These are phyloP conservation scores for Tilletiopsis washingtonensis DNA, from an alignment of 1,284 basidiomycete species.

Conservation along the genomic window DNA sequence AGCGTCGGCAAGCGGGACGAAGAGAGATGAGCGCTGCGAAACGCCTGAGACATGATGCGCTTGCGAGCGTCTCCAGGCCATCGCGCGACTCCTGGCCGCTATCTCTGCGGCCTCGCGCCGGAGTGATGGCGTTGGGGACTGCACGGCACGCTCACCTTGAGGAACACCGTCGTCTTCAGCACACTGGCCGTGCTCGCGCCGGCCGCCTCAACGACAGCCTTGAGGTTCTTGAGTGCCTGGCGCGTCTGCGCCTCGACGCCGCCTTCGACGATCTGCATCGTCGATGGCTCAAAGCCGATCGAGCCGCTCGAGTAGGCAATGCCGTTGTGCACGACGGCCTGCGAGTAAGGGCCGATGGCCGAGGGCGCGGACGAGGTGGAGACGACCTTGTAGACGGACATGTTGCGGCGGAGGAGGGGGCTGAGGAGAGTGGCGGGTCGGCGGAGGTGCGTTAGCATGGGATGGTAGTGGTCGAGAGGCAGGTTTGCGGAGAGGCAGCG, in stretches of 20 bases:
- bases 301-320: slow-evolving; percentile 84
- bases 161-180: slow-evolving; percentile 60
- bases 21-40: no score
- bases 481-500: neutral
- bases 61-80: no score
- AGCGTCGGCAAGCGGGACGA: no score
- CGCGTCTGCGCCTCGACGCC: slow-evolving; percentile 76
- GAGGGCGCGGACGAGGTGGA: slow-evolving; percentile 39
- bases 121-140: no score
- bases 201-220: slow-evolving; percentile 71
- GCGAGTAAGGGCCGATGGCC: slow-evolving; percentile 50
- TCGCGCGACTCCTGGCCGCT: no score
- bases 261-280: slow-evolving; percentile 63
- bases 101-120: no score
- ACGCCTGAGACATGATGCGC: no score
- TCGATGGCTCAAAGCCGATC: slow-evolving; percentile 72
- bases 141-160: no score
- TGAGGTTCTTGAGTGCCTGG: slow-evolving; percentile 79
- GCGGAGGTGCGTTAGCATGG: neutral
- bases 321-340: slow-evolving; percentile 70
- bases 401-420: neutral
- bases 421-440: neutral
- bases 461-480: neutral
- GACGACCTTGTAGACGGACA: slow-evolving; percentile 32
- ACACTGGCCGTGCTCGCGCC: slow-evolving; percentile 49